phyloP scores from a whole-genome alignment of 1,284 basidiomycete species.

The Sanghuangporus sanghuang region DNA sequence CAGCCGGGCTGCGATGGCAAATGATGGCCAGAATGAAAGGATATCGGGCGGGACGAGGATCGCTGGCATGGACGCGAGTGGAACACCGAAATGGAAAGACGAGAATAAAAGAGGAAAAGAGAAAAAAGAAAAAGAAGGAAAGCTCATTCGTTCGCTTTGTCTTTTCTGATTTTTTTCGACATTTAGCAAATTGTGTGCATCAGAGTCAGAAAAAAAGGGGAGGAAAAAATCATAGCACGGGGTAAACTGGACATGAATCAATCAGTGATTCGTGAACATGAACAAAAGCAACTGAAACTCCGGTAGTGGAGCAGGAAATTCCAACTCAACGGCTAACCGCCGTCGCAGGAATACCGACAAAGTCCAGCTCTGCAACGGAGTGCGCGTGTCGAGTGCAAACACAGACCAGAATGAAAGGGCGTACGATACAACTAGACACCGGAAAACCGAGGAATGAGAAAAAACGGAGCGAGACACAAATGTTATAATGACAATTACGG shows the following conservation, averaged over 20 bases:
- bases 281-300: not conserved
- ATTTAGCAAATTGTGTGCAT: conserved; percentile 9
- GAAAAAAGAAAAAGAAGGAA: not conserved
- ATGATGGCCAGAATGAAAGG: conserved; percentile 1
- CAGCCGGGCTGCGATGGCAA: not conserved
- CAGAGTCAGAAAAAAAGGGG: conserved; percentile 4
- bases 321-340: not conserved
- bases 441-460: not conserved
- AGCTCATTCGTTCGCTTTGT: not conserved
- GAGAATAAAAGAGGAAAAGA: not conserved
- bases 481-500: conserved; percentile 9
- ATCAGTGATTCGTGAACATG: conserved; percentile 8
- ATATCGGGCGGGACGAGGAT: not conserved
- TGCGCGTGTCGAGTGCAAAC: not conserved
- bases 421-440: not conserved
- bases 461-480: not conserved
- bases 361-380: conserved; percentile 9
- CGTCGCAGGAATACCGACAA: not conserved
- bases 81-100: not conserved
- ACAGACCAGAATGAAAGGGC: not conserved
- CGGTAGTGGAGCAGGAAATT: not conserved
- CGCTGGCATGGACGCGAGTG: not conserved
- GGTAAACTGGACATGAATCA: not conserved
- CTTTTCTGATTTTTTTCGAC: conserved; percentile 17
- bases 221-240: conserved; percentile 8